These are phyloP conservation scores for Wolfiporia cocos DNA, from an alignment of 1,284 basidiomycete genomes.

Conservation along the genomic window DNA sequence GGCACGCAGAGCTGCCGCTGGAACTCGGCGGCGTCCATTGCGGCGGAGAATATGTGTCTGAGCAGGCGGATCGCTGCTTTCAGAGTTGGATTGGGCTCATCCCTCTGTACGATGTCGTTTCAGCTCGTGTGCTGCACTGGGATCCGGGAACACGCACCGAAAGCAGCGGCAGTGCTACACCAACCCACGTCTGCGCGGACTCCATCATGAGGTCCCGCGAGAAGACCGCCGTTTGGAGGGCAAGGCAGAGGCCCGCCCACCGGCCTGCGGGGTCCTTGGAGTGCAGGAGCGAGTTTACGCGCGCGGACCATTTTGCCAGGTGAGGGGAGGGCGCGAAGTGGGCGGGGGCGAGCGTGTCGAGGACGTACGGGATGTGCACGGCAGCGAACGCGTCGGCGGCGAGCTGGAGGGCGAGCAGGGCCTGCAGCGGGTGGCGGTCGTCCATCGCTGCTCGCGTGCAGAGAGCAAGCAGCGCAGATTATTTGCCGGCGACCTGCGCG, in stretches of 20 bases:
- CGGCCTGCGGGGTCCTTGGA: conserved; percentile 65
- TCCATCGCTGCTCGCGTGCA: conserved; percentile 20
- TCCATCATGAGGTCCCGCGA: conserved; percentile 61
- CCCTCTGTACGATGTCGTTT: no score
- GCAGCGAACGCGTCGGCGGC: conserved; percentile 58
- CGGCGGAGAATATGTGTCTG: conserved; percentile 48
- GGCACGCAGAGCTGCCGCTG: conserved; percentile 70
- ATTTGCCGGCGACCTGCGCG: no score
- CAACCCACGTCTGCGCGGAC: conserved; percentile 64
- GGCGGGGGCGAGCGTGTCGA: conserved; percentile 44
- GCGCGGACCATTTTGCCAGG: conserved; percentile 63
- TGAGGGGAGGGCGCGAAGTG: conserved; percentile 55
- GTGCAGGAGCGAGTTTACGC: conserved; percentile 65
- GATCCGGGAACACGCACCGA: conserved; percentile 44
- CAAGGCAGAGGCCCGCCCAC: conserved; percentile 73
- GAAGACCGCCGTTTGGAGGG: conserved; percentile 51
- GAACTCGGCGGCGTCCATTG: conserved; percentile 61
- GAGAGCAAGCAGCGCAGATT: no score
- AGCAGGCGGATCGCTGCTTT: conserved; percentile 61
- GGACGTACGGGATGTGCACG: conserved; percentile 48
- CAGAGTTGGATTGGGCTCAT: conserved; percentile 50
- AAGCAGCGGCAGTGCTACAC: conserved; percentile 54
- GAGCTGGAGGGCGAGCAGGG: conserved; percentile 64
- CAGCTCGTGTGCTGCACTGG: no score
- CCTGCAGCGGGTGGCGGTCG: conserved; percentile 46